Conservation (phyloP, 2,329 filamentous ascomycete species). For the Neurospora sp. region DNA sequence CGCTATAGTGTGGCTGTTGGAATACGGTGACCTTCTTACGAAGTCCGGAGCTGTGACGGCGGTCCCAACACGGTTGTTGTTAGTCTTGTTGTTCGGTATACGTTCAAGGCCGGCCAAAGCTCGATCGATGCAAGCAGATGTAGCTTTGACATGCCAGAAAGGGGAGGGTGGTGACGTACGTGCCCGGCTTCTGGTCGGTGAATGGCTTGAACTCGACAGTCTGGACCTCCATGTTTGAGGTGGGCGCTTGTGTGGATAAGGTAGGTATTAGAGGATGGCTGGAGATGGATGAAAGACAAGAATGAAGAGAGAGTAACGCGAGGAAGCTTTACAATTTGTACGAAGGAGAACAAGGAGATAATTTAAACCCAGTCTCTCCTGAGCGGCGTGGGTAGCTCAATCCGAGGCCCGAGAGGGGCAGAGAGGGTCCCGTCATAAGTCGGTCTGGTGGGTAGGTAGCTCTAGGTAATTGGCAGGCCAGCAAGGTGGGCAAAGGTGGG, state of each 20-base stretch:
- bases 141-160: conserved; percentile 10
- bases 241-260: conserved; percentile 16
- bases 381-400: not conserved
- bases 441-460: not conserved
- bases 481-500: not conserved
- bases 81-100: not conserved
- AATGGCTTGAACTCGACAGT: conserved; percentile 78
- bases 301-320: not conserved
- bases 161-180: conserved; percentile 54
- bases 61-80: not conserved
- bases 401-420: not conserved
- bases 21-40: conserved; percentile 99
- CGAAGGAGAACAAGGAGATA: not conserved
- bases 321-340: not conserved
- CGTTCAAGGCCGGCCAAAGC: not conserved
- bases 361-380: not conserved
- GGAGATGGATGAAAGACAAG: not conserved
- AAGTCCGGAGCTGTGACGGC: conserved; percentile 68
- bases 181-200: conserved; percentile 96
- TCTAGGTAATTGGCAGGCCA: not conserved
- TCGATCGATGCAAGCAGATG: not conserved
- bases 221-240: conserved; percentile 52
- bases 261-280: not conserved
- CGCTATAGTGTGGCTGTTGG: conserved; percentile 89
- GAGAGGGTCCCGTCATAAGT: not conserved